Conservation (phyloP, 805 yeast species). For the Hyphopichia homilentoma region DNA sequence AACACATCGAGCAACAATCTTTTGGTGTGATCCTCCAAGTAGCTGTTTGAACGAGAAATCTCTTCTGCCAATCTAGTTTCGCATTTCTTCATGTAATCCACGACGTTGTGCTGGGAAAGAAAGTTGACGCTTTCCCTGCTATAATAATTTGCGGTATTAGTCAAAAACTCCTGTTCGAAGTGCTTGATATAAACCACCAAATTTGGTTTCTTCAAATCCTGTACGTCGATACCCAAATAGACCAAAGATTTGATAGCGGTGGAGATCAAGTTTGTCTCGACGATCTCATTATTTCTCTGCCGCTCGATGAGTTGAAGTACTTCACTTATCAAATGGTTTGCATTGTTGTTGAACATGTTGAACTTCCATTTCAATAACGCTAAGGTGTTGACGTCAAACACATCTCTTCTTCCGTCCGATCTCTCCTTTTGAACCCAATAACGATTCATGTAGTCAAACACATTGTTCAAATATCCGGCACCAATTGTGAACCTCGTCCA, state of each 20-base stretch:
- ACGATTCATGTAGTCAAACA: constrained; percentile 91
- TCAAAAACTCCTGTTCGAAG: constrained; percentile 76
- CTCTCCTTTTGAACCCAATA: constrained; percentile 98
- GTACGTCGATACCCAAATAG: constrained; percentile 83
- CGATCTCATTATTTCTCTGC: constrained; percentile 76
- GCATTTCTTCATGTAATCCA: constrained; percentile 86
- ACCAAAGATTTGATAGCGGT: constrained; percentile 84
- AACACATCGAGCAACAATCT: constrained; percentile 71
- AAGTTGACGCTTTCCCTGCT: constrained; percentile 63
- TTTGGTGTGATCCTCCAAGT: constrained; percentile 83
- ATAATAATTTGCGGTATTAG: constrained; percentile 65
- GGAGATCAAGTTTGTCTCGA: constrained; percentile 62
- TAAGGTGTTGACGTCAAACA: constrained; percentile 87
- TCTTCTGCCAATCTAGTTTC: constrained; percentile 82
- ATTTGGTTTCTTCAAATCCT: constrained; percentile 82
- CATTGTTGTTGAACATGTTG: constrained; percentile 68
- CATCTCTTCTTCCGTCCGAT: constrained; percentile 84
- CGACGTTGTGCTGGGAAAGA: constrained; percentile 72
- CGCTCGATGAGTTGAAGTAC: constrained; percentile 70
- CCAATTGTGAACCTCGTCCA: constrained; percentile 92
- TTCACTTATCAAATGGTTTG: constrained; percentile 58
- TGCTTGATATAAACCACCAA: constrained; percentile 74
- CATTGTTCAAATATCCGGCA: constrained; percentile 86
- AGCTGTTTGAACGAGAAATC: constrained; percentile 68
- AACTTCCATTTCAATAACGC: constrained; percentile 87